phyloP scores from a whole-genome alignment of 108 stramenopile genomes.

The Nannochloropsis salina region DNA sequence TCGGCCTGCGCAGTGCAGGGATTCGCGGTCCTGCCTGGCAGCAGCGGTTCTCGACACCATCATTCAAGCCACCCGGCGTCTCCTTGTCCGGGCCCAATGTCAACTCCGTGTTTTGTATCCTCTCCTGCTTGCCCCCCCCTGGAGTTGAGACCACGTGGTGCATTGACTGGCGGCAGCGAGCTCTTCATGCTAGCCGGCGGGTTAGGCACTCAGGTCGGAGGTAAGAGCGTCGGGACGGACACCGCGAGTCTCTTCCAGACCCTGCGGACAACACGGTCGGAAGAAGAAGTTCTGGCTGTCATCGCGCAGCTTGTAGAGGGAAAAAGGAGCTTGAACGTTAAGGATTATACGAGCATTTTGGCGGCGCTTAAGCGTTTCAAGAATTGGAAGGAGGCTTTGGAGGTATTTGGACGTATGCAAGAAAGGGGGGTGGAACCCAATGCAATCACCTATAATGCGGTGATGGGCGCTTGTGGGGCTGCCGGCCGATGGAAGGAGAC shows the following conservation, averaged over 20 bases:
- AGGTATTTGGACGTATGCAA: slow-evolving; percentile 32
- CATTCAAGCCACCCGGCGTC: neutral
- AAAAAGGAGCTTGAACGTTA: neutral
- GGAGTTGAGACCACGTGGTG: neutral
- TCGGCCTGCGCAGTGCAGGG: neutral
- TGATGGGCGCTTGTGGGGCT: slow-evolving; percentile 32
- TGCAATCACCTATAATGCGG: slow-evolving; percentile 39
- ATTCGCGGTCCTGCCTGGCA: neutral
- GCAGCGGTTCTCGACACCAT: neutral
- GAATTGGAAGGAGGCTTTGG: slow-evolving; percentile 28
- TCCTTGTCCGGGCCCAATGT: neutral
- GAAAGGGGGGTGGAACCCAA: slow-evolving; percentile 30
- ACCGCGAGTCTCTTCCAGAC: slow-evolving; percentile 2
- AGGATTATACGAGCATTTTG: slow-evolving; percentile 16
- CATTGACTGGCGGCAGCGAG: neutral
- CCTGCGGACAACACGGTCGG: neutral
- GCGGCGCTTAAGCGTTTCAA: neutral
- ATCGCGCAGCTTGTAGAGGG: neutral
- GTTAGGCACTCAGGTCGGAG: neutral
- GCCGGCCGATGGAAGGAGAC: slow-evolving; percentile 30
- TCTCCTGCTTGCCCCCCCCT: neutral
- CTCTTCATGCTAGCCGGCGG: neutral
- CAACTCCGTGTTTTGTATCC: neutral
- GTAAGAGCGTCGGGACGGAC: neutral
- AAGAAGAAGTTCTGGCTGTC: neutral